phyloP scores from a whole-genome alignment of 108 stramenopile species.

The Chaetoceros muelleri region DNA sequence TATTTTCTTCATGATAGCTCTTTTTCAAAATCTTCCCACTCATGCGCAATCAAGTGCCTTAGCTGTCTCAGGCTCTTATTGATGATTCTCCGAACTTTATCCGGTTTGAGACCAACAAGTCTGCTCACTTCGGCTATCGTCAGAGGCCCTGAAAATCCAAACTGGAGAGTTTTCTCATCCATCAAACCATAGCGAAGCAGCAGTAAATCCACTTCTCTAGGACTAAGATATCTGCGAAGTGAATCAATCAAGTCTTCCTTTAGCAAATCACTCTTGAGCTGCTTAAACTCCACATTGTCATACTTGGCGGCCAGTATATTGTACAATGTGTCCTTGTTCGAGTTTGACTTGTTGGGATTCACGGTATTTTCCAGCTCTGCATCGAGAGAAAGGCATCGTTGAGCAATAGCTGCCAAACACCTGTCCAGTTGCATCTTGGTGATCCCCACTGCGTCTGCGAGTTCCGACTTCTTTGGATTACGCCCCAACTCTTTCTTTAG shows the following conservation, averaged over 20 bases:
- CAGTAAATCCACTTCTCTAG: constrained; percentile 49
- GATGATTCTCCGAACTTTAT: constrained; percentile 68
- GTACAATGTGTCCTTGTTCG: constrained; percentile 37
- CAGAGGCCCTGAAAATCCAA: constrained; percentile 35
- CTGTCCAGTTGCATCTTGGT: constrained; percentile 51
- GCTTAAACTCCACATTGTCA: constrained; percentile 37
- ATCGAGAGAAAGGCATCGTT: constrained; percentile 58
- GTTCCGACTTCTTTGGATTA: constrained; percentile 42
- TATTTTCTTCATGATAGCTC: constrained; percentile 28
- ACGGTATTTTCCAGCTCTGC: constrained; percentile 33
- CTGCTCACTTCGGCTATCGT: constrained; percentile 72
- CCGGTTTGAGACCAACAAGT: constrained; percentile 61
- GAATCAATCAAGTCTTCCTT: constrained; percentile 58
- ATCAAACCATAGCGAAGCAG: constrained; percentile 59
- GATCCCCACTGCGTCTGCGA: constrained; percentile 44
- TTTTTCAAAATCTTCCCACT: constrained; percentile 57
- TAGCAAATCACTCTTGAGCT: constrained; percentile 34
- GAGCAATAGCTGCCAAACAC: constrained; percentile 58
- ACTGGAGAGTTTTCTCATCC: constrained; percentile 33
- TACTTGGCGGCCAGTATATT: constrained; percentile 37
- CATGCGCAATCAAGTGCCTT: constrained; percentile 34
- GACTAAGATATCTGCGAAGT: constrained; percentile 34
- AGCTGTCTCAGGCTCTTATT: constrained; percentile 54
- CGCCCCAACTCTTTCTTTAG: constrained; percentile 37
- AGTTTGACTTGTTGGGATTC: constrained; percentile 26